These are phyloP conservation scores for Curvularia hawaiiensis DNA, from an alignment of 2,329 filamentous ascomycete species.

Conservation along the genomic window DNA sequence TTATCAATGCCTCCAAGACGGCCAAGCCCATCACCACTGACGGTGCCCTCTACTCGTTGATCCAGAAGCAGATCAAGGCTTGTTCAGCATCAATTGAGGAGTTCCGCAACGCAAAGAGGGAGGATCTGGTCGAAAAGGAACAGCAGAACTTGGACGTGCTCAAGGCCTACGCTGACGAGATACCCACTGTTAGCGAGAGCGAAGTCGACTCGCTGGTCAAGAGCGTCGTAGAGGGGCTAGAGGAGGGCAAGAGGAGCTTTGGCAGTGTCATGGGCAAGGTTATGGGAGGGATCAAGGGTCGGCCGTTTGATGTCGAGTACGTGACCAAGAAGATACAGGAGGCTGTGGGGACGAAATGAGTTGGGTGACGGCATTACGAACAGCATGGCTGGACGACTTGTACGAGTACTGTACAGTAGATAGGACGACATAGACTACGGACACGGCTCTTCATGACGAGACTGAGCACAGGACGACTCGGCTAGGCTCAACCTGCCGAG, in stretches of 20 bases:
- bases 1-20: slow-evolving; percentile 78
- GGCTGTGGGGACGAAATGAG: slow-evolving; percentile 30
- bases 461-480: slow-evolving; percentile 1
- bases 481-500: slow-evolving; percentile 3
- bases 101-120: slow-evolving; percentile 66
- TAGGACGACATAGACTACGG: slow-evolving; percentile 8
- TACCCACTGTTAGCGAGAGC: slow-evolving; percentile 63
- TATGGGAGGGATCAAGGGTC: slow-evolving; percentile 63
- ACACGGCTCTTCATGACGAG: slow-evolving; percentile 2
- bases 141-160: slow-evolving; percentile 67
- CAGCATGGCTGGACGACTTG: slow-evolving; percentile 1
- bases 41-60: slow-evolving; percentile 68
- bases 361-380: not conserved
- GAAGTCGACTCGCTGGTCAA: slow-evolving; percentile 63
- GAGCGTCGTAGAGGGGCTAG: slow-evolving; percentile 58
- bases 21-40: slow-evolving; percentile 71
- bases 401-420: slow-evolving; percentile 8
- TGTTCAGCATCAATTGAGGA: slow-evolving; percentile 66
- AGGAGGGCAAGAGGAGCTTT: slow-evolving; percentile 56
- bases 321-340: slow-evolving; percentile 66
- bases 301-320: slow-evolving; percentile 66
- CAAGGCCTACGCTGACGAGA: slow-evolving; percentile 65
- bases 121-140: slow-evolving; percentile 75
- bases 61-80: slow-evolving; percentile 67
- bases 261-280: slow-evolving; percentile 67